phyloP scores from a whole-genome alignment of 768 basidiomycete genomes.

The Boletales sp. region DNA sequence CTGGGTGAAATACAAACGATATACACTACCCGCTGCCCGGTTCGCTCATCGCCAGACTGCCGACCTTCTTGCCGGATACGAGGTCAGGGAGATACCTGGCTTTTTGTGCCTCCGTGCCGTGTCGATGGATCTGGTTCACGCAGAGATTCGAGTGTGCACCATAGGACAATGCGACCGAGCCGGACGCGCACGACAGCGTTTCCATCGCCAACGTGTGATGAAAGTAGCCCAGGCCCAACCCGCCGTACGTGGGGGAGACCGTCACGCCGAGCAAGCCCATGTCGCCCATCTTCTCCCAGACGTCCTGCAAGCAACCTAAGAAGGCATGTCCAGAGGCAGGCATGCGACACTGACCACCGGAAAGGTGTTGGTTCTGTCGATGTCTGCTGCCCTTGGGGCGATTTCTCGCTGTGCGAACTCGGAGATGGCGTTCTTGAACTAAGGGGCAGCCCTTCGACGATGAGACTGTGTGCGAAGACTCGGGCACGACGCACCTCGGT shows the following conservation, averaged over 20 bases:
- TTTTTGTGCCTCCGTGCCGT: conserved; percentile 83
- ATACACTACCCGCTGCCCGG: conserved; percentile 61
- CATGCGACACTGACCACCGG: conserved; percentile 51
- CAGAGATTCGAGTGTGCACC: conserved; percentile 92
- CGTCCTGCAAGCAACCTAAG: conserved; percentile 46
- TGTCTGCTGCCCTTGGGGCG: conserved; percentile 79
- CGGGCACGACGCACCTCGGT: conserved; percentile 52
- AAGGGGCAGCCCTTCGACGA: not conserved
- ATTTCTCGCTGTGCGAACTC: conserved; percentile 83
- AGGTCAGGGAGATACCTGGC: conserved; percentile 76
- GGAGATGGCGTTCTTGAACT: conserved; percentile 80
- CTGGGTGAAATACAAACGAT: not conserved
- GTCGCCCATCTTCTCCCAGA: conserved; percentile 85
- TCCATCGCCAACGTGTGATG: conserved; percentile 94
- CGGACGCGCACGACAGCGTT: conserved; percentile 85
- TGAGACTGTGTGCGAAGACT: not conserved
- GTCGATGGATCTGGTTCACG: conserved; percentile 79
- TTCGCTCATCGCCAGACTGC: conserved; percentile 94
- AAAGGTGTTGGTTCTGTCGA: conserved; percentile 82
- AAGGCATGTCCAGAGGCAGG: not conserved
- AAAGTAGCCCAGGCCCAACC: conserved; percentile 79
- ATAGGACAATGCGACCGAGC: conserved; percentile 88
- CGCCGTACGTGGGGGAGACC: conserved; percentile 76
- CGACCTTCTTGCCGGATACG: conserved; percentile 77
- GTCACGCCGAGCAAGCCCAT: conserved; percentile 94